Percentiles rank a stretch among this genome's conserved stretches.
Conservation (phyloP, 2,329 filamentous ascomycete genomes). For the Aspergillus calidoustus region DNA sequence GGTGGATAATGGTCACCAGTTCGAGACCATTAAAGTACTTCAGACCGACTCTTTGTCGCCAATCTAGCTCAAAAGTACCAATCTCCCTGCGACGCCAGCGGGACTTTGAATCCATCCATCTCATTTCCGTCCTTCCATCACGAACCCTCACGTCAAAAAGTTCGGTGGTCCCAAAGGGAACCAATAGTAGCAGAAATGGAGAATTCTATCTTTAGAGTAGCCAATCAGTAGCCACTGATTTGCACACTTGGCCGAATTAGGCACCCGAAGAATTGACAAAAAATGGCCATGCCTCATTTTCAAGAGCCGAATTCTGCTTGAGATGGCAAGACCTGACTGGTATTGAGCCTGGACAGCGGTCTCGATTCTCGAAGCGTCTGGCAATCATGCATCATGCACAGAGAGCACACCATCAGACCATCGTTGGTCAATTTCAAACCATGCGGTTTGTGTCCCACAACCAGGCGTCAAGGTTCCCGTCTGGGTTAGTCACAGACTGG, state of each 20-base stretch:
- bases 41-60: neutral
- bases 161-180: neutral
- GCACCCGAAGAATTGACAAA: neutral
- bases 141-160: neutral
- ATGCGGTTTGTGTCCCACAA: neutral
- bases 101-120: neutral
- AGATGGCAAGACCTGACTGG: neutral
- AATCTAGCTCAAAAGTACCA: neutral
- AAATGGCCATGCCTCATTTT: neutral
- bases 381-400: neutral
- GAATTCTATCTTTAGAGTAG: conserved; percentile 1
- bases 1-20: neutral
- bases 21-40: neutral
- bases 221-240: neutral
- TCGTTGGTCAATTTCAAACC: neutral
- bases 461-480: neutral
- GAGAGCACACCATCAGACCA: neutral
- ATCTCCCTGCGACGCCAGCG: neutral
- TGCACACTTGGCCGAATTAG: neutral
- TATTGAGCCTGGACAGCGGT: neutral
- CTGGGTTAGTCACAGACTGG: neutral
- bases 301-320: neutral
- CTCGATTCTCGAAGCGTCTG: neutral
- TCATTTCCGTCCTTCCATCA: neutral
- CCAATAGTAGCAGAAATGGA: neutral